A percentile compares a stretch with the other conserved stretches of the same genome.
These are phyloP conservation scores for Hypoxylon sp. DNA, from an alignment of 2,329 filamentous ascomycete genomes.

Conservation along the genomic window DNA sequence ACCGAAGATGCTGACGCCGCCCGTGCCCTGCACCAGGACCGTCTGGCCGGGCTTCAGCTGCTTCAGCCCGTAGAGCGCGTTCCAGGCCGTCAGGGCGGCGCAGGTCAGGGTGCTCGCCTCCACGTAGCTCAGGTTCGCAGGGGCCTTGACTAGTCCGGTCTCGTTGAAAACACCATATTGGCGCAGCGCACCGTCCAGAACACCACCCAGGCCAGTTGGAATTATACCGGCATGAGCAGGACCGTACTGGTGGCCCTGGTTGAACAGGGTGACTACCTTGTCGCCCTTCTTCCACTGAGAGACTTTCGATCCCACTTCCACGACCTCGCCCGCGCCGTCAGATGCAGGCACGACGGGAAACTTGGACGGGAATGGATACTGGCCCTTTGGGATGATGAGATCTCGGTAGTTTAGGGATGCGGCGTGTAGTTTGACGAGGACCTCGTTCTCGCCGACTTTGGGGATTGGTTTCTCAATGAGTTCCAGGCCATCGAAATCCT, in stretches of 20 bases:
- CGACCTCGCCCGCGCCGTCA: constrained; percentile 66
- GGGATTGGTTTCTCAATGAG: constrained; percentile 67
- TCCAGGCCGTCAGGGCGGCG: constrained; percentile 74
- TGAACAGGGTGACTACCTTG: constrained; percentile 71
- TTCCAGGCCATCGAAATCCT: constrained; percentile 70
- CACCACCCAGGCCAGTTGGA: constrained; percentile 73
- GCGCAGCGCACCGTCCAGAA: constrained; percentile 74
- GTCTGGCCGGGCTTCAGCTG: constrained; percentile 65
- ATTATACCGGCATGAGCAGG: constrained; percentile 52
- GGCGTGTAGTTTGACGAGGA: constrained; percentile 73
- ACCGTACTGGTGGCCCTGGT: constrained; percentile 64
- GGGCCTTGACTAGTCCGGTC: constrained; percentile 73
- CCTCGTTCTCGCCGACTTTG: constrained; percentile 74
- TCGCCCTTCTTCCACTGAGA: constrained; percentile 64
- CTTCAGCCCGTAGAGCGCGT: constrained; percentile 69
- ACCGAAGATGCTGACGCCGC: constrained; percentile 74
- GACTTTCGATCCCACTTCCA: constrained; percentile 63
- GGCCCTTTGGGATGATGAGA: constrained; percentile 61
- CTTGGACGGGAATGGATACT: constrained; percentile 59
- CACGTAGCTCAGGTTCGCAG: constrained; percentile 63
- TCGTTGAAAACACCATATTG: constrained; percentile 76
- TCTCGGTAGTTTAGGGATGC: constrained; percentile 68
- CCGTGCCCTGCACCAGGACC: constrained; percentile 77
- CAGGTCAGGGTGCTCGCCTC: constrained; percentile 71
- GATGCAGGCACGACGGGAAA: constrained; percentile 62